A percentile compares a stretch with the other conserved stretches of the same genome.
phyloP scores from a whole-genome alignment of 2,329 filamentous ascomycete genomes.

The Ophiostoma perfectum region DNA sequence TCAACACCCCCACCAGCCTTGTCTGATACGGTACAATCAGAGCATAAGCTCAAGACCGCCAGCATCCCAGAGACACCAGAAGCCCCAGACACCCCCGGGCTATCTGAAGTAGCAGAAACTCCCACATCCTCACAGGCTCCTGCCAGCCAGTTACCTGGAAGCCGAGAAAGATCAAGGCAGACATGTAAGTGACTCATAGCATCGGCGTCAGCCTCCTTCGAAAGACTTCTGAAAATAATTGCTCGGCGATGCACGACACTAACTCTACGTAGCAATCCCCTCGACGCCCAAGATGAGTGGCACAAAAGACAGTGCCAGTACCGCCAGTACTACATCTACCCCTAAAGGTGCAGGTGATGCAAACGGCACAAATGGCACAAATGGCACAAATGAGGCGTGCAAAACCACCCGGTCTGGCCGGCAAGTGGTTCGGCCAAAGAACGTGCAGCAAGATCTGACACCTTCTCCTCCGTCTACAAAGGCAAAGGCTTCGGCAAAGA shows the following conservation, averaged over 20 bases:
- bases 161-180: neutral
- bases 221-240: neutral
- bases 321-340: neutral
- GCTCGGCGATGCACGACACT: neutral
- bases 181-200: neutral
- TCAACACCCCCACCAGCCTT: neutral
- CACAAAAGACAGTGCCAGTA: neutral
- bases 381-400: neutral
- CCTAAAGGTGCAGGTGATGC: neutral
- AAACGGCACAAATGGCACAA: neutral
- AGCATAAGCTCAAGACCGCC: neutral
- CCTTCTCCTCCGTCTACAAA: neutral
- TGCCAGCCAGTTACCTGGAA: neutral
- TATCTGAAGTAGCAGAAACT: neutral
- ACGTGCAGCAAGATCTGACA: neutral
- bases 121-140: neutral
- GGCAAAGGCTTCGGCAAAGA: neutral
- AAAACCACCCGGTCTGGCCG: slow-evolving; percentile 10
- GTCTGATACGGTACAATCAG: neutral
- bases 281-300: neutral
- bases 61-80: neutral
- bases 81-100: neutral
- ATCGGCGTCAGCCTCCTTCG: neutral
- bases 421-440: slow-evolving; percentile 1
- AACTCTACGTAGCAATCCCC: neutral